These are phyloP conservation scores for Botryotinia globosa DNA, from an alignment of 2,329 filamentous ascomycete species.

Conservation along the genomic window DNA sequence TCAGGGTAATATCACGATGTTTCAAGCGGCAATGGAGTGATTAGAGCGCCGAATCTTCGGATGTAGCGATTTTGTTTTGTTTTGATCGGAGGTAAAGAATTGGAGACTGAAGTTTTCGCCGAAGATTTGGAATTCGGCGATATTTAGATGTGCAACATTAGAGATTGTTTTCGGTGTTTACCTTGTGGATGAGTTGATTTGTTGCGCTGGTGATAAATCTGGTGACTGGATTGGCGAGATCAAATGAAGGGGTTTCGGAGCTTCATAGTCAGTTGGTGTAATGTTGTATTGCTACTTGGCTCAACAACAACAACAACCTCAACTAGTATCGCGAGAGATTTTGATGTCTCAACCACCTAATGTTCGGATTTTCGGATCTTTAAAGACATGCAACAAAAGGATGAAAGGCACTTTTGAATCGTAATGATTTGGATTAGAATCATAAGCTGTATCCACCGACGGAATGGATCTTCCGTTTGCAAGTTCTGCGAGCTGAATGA, in stretches of 20 bases:
- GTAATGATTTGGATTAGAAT: not conserved
- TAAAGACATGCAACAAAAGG: not conserved
- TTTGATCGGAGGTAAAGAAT: slow-evolving; percentile 3
- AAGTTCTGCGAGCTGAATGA: not conserved
- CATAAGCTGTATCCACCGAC: not conserved
- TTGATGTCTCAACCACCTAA: not conserved
- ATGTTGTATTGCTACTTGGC: not conserved
- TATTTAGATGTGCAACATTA: not conserved
- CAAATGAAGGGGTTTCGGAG: slow-evolving; percentile 9
- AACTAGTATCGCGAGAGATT: not conserved
- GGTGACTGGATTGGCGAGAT: slow-evolving; percentile 2
- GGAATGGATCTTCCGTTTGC: not conserved
- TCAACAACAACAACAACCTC: not conserved
- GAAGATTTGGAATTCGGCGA: not conserved
- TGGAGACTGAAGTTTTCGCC: not conserved
- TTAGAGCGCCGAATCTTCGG: not conserved
- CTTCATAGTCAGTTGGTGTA: not conserved
- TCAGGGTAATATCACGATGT: not conserved
- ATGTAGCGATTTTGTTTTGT: not conserved
- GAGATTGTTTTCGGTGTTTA: slow-evolving; percentile 4
- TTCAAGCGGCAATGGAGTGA: not conserved
- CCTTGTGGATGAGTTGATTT: not conserved
- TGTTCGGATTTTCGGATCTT: slow-evolving; percentile 1
- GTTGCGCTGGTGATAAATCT: not conserved
- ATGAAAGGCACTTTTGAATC: not conserved